Evolutionary conservation across 345 rosid genomes (phyloP).

Genomic region (Euphorbia pulcherrima): DNA sequence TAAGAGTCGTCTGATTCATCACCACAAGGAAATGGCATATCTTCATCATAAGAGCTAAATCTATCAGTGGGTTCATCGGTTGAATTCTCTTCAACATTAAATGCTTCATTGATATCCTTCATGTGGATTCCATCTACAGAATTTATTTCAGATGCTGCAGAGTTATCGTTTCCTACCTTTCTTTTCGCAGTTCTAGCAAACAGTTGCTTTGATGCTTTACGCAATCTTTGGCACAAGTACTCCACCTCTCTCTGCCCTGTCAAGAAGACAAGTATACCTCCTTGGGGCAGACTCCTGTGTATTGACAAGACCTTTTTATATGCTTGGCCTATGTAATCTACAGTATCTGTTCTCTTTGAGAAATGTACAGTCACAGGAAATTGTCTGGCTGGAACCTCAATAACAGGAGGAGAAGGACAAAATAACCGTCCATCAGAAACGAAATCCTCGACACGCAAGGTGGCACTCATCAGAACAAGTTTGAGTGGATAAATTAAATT

Average conservation of each 20-base stretch:
- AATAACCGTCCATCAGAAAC: constrained; percentile 63
- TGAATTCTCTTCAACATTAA: constrained; percentile 36
- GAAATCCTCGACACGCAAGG: constrained; percentile 78
- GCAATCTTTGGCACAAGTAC: constrained; percentile 59
- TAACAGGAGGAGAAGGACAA: constrained; percentile 57
- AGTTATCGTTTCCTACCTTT: constrained; percentile 28
- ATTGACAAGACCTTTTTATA: constrained; percentile 80
- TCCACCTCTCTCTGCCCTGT: constrained; percentile 97
- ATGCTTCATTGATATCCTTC: constrained; percentile 79
- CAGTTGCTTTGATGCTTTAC: constrained; percentile 54
- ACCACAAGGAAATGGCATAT: constrained; percentile 36
- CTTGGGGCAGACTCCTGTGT: constrained; percentile 78
- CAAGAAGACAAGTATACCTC: constrained; percentile 88
- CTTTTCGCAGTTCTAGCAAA: constrained; percentile 24
- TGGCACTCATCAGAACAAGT: constrained; percentile 91
- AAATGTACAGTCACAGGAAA: constrained; percentile 72
- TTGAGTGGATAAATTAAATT: constrained; percentile 60
- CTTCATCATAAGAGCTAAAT: constrained; percentile 52
- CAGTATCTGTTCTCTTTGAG: constrained; percentile 74
- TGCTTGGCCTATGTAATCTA: constrained; percentile 86
- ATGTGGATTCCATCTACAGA: constrained; percentile 46
- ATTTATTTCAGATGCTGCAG: constrained; percentile 30
- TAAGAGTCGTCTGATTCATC: constrained; percentile 46
- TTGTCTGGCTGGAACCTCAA: constrained; percentile 81
- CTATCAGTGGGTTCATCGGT: constrained; percentile 41